Evolutionary conservation across 192 early-diverging fungal species (phyloP), one percentile per base, ranked within the genome.

Genomic region (Mycoemilia scoparia): DNA sequence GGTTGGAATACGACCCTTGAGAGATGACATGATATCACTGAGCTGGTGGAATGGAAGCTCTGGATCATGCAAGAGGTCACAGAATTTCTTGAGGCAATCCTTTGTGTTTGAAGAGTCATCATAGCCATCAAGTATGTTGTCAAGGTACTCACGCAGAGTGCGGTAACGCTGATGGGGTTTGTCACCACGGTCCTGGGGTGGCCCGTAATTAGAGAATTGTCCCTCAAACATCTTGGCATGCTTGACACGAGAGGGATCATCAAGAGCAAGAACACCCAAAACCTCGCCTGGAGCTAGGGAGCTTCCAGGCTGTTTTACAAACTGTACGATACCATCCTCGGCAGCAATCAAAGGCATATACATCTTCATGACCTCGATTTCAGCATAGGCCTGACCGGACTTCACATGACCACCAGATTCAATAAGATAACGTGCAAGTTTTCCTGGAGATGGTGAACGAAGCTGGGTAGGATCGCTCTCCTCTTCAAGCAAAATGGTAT

Each of bases 291-390:
- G 75, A 5, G 73, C 62, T 18, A 98, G 63, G 4, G 82, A 60
- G 25, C 79, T 71, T 23, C 86, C 86, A 10, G 82, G 72, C 47
- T 85, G 90, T 48, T 87, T 84, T 45, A 75, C 74, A 50, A 86
- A 80, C 53, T 81, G 76, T 25, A 92, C 79, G 10, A 86, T 59
- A 33, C 93, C 93, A 58, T 79, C 79, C 49, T 95, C 88, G 17
- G 71, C 55, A 21, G 89, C 84, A 14, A 89, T 66, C 46, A 98
- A 64, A 34, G 91, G 88, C 93, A 98, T 98, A 64, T 93, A 91
- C 93, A 98, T 98, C 69, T 98, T 98, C 93, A 98, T 98, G 29
- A 92, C 87, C 70, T 98, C 93, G 53, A 98, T 96, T 51, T 98
- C 93, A 25, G 93, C 93, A 61, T 82, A 95, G 2, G 86, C 82